These are phyloP conservation scores for Avena atlantica DNA, from an alignment of 176 grass and related monocot species.

Conservation along the genomic window DNA sequence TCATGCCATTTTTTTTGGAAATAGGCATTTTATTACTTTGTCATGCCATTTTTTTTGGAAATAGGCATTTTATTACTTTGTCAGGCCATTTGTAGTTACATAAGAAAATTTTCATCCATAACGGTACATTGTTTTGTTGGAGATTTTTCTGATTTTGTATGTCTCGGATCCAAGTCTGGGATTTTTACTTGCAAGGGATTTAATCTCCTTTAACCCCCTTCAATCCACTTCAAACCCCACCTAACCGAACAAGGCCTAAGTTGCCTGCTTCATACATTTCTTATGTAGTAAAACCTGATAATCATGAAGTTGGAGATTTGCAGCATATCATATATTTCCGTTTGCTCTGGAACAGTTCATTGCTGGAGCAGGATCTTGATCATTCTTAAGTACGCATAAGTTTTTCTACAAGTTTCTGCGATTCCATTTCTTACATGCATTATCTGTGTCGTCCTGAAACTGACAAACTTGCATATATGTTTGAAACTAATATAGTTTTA, in stretches of 20 bases:
- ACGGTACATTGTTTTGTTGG: background rate
- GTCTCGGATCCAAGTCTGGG: background rate
- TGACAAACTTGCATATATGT: background rate
- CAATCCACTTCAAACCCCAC: too few relatives aligned
- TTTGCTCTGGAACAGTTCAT: background rate
- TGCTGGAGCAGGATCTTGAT: background rate
- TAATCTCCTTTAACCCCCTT: too few relatives aligned
- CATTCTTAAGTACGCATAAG: background rate
- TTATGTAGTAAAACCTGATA: background rate
- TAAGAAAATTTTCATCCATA: background rate
- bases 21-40: too few relatives aligned
- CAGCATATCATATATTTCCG: background rate
- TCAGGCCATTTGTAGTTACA: background rate
- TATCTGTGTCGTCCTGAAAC: background rate
- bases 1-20: background rate
- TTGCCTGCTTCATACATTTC: background rate
- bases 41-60: too few relatives aligned
- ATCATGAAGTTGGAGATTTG: background rate
- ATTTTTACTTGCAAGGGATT: too few relatives aligned
- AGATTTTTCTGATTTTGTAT: background rate
- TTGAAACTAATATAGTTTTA: background rate
- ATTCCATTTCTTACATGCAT: background rate
- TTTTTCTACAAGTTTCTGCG: slow-evolving; percentile 11
- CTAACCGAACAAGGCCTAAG: too few relatives aligned
- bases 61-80: too few relatives aligned